Conservation (phyloP, 495 filamentous ascomycete genomes). For the Patellaria atrata region DNA sequence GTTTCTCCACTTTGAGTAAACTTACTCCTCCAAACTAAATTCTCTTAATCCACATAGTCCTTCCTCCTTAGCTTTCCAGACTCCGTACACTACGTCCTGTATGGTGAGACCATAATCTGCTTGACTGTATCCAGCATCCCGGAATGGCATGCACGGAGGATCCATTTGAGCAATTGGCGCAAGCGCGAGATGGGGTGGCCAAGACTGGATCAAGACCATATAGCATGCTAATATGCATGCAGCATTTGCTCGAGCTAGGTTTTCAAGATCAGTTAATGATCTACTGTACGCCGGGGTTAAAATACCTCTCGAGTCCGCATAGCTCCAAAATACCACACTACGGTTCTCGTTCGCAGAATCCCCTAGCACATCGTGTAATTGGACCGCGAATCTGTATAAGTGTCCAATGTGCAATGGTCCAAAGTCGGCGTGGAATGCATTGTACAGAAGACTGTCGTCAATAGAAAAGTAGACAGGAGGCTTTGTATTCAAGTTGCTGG, state of each 20-base stretch:
- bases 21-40: conserved; percentile 86
- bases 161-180: conserved; percentile 92
- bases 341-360: conserved; percentile 70
- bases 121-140: conserved; percentile 96
- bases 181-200: conserved; percentile 96
- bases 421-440: conserved; percentile 97
- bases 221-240: conserved; percentile 92
- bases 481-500: conserved; percentile 33
- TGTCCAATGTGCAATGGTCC: conserved; percentile 95
- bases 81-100: conserved; percentile 94
- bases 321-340: conserved; percentile 88
- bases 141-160: conserved; percentile 95
- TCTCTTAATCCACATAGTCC: conserved; percentile 72
- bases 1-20: conserved; percentile 3
- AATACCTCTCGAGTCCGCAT: conserved; percentile 75
- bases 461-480: conserved; percentile 89
- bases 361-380: conserved; percentile 87
- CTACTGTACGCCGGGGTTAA: conserved; percentile 4
- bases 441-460: conserved; percentile 86
- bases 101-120: conserved; percentile 89
- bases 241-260: conserved; percentile 71
- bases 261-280: not conserved
- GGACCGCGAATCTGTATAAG: conserved; percentile 85
- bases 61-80: conserved; percentile 97
- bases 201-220: conserved; percentile 96